phyloP scores from a whole-genome alignment of 768 basidiomycete genomes.

The Kwoniella sp. region DNA sequence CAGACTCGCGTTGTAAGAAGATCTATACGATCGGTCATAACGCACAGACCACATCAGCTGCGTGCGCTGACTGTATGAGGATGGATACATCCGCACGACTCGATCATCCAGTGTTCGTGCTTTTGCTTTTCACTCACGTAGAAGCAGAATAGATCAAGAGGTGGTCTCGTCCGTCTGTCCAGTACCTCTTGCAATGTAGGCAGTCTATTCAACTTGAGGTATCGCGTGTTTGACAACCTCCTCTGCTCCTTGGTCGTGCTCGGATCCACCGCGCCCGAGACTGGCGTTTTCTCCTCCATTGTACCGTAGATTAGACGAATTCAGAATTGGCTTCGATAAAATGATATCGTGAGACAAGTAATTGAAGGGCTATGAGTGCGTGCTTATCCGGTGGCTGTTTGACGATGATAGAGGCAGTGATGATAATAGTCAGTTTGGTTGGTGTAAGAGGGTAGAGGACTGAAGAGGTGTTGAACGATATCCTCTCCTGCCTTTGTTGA shows the following conservation, averaged over 20 bases:
- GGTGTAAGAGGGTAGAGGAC: slow-evolving; percentile 5
- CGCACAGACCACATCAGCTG: slow-evolving; percentile 20
- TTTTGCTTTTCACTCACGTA: no score
- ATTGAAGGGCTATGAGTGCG: no score
- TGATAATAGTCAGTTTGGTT: background rate
- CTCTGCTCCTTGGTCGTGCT: slow-evolving; percentile 35
- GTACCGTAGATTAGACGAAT: no score
- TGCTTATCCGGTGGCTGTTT: no score
- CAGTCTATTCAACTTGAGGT: slow-evolving; percentile 51
- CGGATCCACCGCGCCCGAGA: slow-evolving; percentile 3
- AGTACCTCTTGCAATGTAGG: slow-evolving; percentile 71
- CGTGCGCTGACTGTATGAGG: background rate
- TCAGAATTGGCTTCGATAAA: no score
- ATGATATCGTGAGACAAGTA: no score
- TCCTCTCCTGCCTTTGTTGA: background rate
- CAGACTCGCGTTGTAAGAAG: slow-evolving; percentile 91
- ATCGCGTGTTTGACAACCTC: slow-evolving; percentile 36
- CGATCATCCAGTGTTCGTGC: no score
- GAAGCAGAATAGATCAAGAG: slow-evolving; percentile 98
- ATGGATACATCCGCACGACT: no score
- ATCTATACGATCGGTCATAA: slow-evolving; percentile 60
- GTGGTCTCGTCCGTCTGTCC: slow-evolving; percentile 83
- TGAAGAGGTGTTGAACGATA: background rate
- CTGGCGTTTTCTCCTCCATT: slow-evolving; percentile 39
- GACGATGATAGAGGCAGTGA: no score